Conservation (phyloP, 192 early-diverging fungal species). For the Backusella parvicylindrica region DNA sequence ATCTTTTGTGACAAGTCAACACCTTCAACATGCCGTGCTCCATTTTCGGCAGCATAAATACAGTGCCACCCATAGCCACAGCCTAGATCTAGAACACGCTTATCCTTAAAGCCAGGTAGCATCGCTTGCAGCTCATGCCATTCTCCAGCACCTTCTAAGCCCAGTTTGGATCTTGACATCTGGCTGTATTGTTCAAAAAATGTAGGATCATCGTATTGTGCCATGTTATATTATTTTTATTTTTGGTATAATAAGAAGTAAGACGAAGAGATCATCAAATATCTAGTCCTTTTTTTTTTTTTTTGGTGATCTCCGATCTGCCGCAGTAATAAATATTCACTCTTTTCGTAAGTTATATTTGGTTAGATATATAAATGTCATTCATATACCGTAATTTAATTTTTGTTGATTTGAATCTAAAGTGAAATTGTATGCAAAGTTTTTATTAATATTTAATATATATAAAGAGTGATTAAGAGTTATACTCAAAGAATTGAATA, state of each 20-base stretch:
- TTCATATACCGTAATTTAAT: too few species aligned
- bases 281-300: background rate
- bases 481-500: too few species aligned
- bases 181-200: constrained; percentile 16
- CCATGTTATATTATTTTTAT: constrained; percentile 5
- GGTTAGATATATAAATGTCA: too few species aligned
- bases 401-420: too few species aligned
- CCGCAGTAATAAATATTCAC: background rate
- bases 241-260: background rate
- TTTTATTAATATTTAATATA: too few species aligned
- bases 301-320: background rate
- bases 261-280: background rate
- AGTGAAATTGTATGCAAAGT: too few species aligned
- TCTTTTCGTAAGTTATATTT: too few species aligned
- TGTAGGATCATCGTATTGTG: constrained; percentile 5
- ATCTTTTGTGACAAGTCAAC: constrained; percentile 18
- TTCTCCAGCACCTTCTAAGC: constrained; percentile 9
- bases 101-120: background rate
- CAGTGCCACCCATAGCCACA: constrained; percentile 20
- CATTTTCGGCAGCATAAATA: constrained; percentile 13
- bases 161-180: constrained; percentile 2
- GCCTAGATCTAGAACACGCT: constrained; percentile 12
- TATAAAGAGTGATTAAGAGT: too few species aligned
- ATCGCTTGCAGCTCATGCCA: constrained; percentile 9
- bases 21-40: constrained; percentile 1